Conservation (phyloP, 2,329 filamentous ascomycete species). For the Nemania diffusa region DNA sequence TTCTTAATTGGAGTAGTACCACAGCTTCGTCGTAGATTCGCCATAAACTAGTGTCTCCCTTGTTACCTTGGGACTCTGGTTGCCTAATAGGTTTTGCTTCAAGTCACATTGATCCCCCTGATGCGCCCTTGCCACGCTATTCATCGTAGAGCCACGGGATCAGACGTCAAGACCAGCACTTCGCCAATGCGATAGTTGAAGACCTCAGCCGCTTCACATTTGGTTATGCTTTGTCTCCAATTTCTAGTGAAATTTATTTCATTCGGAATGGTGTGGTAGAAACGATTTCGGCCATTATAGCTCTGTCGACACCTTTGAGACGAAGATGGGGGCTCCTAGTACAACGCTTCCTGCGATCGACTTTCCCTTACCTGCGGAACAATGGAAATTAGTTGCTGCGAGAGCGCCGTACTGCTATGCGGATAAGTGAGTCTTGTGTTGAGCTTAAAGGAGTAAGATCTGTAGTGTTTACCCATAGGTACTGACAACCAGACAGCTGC, state of each 20-base stretch:
- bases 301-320: not conserved
- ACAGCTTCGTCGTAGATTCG: not conserved
- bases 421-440: conserved; percentile 17
- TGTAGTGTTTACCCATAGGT: not conserved
- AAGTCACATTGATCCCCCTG: not conserved
- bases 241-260: not conserved
- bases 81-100: not conserved
- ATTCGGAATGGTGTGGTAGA: not conserved
- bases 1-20: not conserved
- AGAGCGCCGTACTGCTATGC: conserved; percentile 12
- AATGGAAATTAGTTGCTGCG: not conserved
- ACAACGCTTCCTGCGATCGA: not conserved
- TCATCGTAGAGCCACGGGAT: not conserved
- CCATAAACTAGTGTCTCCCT: not conserved
- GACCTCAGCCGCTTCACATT: not conserved
- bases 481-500: conserved; percentile 12
- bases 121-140: not conserved
- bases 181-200: no score
- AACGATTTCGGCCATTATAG: not conserved
- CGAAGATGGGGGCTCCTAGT: not conserved
- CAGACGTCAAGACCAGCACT: not conserved
- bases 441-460: not conserved
- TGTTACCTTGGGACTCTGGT: not conserved
- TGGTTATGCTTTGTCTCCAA: not conserved
- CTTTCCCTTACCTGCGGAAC: not conserved